These are phyloP conservation scores for Trametes gibbosa DNA, from an alignment of 768 basidiomycete species.

Conservation along the genomic window DNA sequence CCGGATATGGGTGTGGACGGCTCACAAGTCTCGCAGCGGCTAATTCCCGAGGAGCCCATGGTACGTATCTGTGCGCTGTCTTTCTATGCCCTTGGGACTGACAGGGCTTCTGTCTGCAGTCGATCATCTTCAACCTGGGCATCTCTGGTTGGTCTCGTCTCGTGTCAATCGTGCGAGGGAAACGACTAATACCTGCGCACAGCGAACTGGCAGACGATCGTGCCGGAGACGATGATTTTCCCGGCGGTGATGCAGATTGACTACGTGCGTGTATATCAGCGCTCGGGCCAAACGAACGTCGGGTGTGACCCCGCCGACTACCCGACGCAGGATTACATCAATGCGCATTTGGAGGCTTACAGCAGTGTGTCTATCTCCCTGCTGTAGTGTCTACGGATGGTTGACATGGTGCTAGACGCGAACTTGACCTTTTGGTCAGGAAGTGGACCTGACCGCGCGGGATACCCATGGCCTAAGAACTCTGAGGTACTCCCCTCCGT, in stretches of 20 bases:
- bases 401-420: constrained; percentile 24
- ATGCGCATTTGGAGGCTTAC: constrained; percentile 53
- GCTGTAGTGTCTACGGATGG: not conserved
- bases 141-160: constrained; percentile 42
- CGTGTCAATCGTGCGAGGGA: not conserved
- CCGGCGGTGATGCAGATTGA: constrained; percentile 71
- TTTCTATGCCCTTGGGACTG: not conserved
- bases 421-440: constrained; percentile 32
- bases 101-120: constrained; percentile 23
- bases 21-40: constrained; percentile 55
- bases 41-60: constrained; percentile 56
- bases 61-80: constrained; percentile 17
- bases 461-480: constrained; percentile 35
- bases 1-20: constrained; percentile 42
- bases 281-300: constrained; percentile 51
- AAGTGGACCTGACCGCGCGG: constrained; percentile 25
- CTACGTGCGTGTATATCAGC: constrained; percentile 81
- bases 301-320: constrained; percentile 65
- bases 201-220: constrained; percentile 68
- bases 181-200: not conserved
- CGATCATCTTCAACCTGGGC: constrained; percentile 60
- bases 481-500: constrained; percentile 19
- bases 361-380: constrained; percentile 42
- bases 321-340: constrained; percentile 67
- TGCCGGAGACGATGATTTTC: constrained; percentile 57